A percentile compares a stretch with the other conserved stretches of the same genome.
These are phyloP conservation scores for Termitomyces sp. DNA, from an alignment of 1,284 basidiomycete species.

Conservation along the genomic window DNA sequence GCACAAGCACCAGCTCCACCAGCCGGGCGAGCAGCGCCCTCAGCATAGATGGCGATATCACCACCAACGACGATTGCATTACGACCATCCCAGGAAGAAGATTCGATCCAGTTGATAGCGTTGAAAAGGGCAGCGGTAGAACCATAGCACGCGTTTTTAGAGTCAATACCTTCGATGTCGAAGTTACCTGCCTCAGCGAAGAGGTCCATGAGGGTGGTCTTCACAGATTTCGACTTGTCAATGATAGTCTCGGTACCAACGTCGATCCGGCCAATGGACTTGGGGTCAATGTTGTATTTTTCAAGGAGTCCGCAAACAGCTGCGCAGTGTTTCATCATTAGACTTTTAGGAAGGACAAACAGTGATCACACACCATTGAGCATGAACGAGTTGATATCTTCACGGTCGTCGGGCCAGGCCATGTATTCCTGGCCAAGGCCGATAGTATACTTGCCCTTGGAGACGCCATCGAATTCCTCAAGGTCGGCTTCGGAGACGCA, in stretches of 20 bases:
- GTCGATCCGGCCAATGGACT: slow-evolving; percentile 93
- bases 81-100: slow-evolving; percentile 95
- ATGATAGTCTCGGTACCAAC: slow-evolving; percentile 99
- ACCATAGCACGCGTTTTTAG: slow-evolving; percentile 99
- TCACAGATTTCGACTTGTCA: slow-evolving; percentile 99
- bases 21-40: slow-evolving; percentile 91
- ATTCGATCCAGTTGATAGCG: slow-evolving; percentile 96
- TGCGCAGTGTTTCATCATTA: slow-evolving; percentile 22
- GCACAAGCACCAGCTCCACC: slow-evolving; percentile 97
- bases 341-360: neutral
- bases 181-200: slow-evolving; percentile 90
- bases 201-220: slow-evolving; percentile 98
- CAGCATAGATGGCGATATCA: slow-evolving; percentile 98
- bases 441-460: slow-evolving; percentile 98
- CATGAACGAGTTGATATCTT: slow-evolving; percentile 98
- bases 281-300: slow-evolving; percentile 96
- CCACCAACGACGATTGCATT: slow-evolving; percentile 97
- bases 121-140: slow-evolving; percentile 98
- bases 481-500: slow-evolving; percentile 95
- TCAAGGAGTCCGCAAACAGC: slow-evolving; percentile 84
- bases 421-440: slow-evolving; percentile 98
- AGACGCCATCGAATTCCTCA: slow-evolving; percentile 93
- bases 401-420: slow-evolving; percentile 95
- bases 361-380: slow-evolving; percentile 69
- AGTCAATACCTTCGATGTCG: slow-evolving; percentile 98